Conservation (phyloP, 1,284 basidiomycete genomes). For the Athelia psychrophila region DNA sequence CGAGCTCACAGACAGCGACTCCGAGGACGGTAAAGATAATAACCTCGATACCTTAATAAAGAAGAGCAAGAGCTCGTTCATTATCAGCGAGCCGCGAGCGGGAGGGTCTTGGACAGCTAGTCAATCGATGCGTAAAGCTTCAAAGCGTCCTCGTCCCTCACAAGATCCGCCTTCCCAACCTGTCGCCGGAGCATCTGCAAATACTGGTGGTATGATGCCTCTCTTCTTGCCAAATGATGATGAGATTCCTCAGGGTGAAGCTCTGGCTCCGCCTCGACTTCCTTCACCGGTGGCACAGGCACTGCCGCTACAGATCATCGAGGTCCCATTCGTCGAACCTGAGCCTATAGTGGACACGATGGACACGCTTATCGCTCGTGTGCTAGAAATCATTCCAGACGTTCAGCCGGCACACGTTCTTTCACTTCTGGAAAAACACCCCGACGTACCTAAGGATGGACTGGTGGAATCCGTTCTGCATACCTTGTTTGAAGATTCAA, state of each 20-base stretch:
- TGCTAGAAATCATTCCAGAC: conserved; percentile 69
- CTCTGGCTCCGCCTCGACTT: too few species aligned
- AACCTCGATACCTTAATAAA: too few species aligned
- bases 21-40: background rate
- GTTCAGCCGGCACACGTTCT: conserved; percentile 52
- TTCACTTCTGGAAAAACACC: conserved; percentile 40
- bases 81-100: too few species aligned
- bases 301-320: background rate
- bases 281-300: background rate
- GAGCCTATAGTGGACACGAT: conserved; percentile 1
- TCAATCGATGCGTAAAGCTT: too few species aligned
- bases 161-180: too few species aligned
- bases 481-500: conserved; percentile 54
- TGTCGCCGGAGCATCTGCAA: too few species aligned
- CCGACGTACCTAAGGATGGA: conserved; percentile 27
- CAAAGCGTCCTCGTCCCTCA: too few species aligned
- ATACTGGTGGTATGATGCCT: background rate
- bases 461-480: conserved; percentile 55
- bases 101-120: too few species aligned
- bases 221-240: background rate
- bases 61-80: too few species aligned
- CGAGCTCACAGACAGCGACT: background rate
- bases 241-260: background rate
- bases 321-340: background rate
- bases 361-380: conserved; percentile 35